Evolutionary conservation across 2,329 filamentous ascomycete genomes (phyloP).

Genomic region (Fusarium buxicola): DNA sequence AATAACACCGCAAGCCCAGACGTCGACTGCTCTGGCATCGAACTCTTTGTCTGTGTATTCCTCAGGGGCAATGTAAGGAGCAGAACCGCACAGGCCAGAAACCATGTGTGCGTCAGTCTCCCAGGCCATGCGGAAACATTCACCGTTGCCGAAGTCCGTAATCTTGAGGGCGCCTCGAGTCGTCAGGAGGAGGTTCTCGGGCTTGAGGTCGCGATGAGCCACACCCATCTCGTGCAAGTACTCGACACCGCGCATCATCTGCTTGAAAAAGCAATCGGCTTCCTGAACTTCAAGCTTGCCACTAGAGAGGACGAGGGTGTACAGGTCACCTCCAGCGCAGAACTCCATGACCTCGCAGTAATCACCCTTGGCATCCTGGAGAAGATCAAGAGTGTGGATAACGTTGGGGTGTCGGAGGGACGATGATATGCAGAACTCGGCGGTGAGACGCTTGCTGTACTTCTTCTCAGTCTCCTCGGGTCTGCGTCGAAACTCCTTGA

Average conservation of each 20-base stretch:
- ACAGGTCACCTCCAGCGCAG: slow-evolving; percentile 94
- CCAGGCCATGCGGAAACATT: slow-evolving; percentile 99
- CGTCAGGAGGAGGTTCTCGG: slow-evolving; percentile 94
- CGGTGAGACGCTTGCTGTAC: slow-evolving; percentile 96
- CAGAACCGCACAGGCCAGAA: slow-evolving; percentile 93
- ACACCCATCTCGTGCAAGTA: slow-evolving; percentile 99
- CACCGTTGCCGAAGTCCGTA: slow-evolving; percentile 97
- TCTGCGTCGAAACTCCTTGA: slow-evolving; percentile 96
- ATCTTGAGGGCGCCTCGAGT: slow-evolving; percentile 95
- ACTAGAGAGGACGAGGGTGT: slow-evolving; percentile 90
- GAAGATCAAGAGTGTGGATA: slow-evolving; percentile 94
- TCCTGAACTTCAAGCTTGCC: slow-evolving; percentile 92
- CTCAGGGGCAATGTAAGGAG: slow-evolving; percentile 96
- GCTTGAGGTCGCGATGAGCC: slow-evolving; percentile 95
- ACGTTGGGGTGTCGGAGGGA: slow-evolving; percentile 97
- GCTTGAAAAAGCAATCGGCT: slow-evolving; percentile 98
- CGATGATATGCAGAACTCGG: slow-evolving; percentile 98
- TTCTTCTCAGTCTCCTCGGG: slow-evolving; percentile 97
- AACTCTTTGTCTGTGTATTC: slow-evolving; percentile 97
- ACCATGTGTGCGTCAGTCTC: slow-evolving; percentile 99
- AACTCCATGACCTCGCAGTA: slow-evolving; percentile 99
- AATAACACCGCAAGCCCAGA: slow-evolving; percentile 98
- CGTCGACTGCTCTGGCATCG: slow-evolving; percentile 95
- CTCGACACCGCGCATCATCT: slow-evolving; percentile 98
- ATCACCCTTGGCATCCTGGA: slow-evolving; percentile 96